These are phyloP conservation scores for Mortierella polycephala DNA, from an alignment of 371 early-diverging fungal genomes.

Conservation along the genomic window DNA sequence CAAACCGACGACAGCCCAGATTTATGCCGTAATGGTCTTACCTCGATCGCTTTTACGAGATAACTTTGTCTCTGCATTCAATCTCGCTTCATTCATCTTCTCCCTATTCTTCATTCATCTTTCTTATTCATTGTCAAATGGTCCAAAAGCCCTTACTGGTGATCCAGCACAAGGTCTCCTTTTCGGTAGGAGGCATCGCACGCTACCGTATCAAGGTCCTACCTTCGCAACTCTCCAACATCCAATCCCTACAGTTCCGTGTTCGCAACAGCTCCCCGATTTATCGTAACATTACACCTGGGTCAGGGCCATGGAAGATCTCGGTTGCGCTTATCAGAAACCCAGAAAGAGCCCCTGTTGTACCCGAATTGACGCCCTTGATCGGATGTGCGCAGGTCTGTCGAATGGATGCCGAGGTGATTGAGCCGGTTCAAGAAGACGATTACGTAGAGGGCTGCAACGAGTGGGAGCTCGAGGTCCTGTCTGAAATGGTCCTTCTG, in stretches of 20 bases:
- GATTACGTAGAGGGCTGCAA: conserved; percentile 18
- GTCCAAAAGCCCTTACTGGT: conserved; percentile 28
- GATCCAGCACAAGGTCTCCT: conserved; percentile 29
- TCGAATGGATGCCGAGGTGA: conserved; percentile 25
- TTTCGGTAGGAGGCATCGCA: conserved; percentile 48
- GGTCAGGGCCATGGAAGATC: conserved; percentile 51
- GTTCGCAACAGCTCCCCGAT: conserved; percentile 37
- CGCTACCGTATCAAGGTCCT: conserved; percentile 39
- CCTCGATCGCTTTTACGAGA: too few relatives aligned
- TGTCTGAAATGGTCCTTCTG: conserved; percentile 48
- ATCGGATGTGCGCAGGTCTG: conserved; percentile 41
- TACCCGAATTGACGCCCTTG: conserved; percentile 33
- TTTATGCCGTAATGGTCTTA: too few relatives aligned
- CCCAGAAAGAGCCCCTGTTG: conserved; percentile 28
- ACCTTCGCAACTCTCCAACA: conserved; percentile 11
- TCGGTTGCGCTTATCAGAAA: conserved; percentile 33
- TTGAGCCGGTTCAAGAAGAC: not conserved
- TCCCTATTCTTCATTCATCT: not conserved
- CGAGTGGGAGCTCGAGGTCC: conserved; percentile 51
- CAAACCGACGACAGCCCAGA: too few relatives aligned
- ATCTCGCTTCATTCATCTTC: not conserved
- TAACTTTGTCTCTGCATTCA: too few relatives aligned
- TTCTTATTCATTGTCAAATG: conserved; percentile 10
- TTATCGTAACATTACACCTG: conserved; percentile 38
- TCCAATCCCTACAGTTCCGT: conserved; percentile 39